Percentiles rank a stretch among this genome's conserved stretches.
phyloP scores from a whole-genome alignment of 345 rosid species.

The Boechera stricta region DNA sequence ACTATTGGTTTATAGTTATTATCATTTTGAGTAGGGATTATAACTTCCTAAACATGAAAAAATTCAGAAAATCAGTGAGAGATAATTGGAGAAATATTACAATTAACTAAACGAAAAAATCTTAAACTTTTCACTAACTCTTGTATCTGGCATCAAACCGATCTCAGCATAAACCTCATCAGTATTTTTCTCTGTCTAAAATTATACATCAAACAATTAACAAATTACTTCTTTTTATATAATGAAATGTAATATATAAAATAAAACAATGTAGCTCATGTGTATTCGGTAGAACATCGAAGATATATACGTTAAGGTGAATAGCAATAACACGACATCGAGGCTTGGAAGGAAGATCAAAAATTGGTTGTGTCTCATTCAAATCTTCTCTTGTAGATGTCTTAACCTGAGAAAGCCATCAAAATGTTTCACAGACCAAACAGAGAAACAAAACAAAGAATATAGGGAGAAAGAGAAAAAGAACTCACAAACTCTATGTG shows the following conservation, averaged over 20 bases:
- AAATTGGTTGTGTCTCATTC: conserved; percentile 51
- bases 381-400: conserved; percentile 41
- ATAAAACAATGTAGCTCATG: background rate
- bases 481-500: conserved; percentile 60
- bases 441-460: background rate
- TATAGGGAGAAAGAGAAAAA: conserved; percentile 16
- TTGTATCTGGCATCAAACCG: conserved; percentile 51
- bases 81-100: background rate
- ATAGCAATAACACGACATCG: conserved; percentile 57
- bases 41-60: background rate
- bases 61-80: background rate
- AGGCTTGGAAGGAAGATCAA: conserved; percentile 56
- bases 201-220: background rate
- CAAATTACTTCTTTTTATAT: background rate
- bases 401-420: conserved; percentile 46
- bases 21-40: background rate
- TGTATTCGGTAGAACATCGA: background rate
- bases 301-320: conserved; percentile 1
- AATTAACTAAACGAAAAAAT: conserved; percentile 7
- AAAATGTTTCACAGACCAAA: background rate
- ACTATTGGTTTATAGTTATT: background rate
- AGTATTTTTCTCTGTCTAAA: conserved; percentile 58
- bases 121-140: conserved; percentile 52
- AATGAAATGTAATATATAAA: background rate
- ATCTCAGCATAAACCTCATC: conserved; percentile 64